A percentile compares a stretch with the other conserved stretches of the same genome.
phyloP scores from a whole-genome alignment of 2,329 filamentous ascomycete genomes.

The Apiospora marii region DNA sequence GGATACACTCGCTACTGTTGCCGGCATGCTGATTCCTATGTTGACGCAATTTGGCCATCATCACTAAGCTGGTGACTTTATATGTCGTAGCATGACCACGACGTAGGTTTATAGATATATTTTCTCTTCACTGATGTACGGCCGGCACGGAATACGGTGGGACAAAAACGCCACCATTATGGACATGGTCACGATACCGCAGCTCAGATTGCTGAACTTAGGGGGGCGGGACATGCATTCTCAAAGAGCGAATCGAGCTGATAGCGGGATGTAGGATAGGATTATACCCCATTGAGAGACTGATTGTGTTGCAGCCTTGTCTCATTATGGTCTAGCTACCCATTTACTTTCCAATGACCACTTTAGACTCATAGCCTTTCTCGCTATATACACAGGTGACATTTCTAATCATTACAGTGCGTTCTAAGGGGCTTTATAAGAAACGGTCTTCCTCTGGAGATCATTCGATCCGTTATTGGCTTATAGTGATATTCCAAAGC shows the following conservation, averaged over 20 bases:
- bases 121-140: neutral
- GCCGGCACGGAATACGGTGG: neutral
- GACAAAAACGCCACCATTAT: neutral
- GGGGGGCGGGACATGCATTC: neutral
- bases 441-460: neutral
- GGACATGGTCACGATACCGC: neutral
- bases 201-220: neutral
- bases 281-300: constrained; percentile 4
- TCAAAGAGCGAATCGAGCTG: neutral
- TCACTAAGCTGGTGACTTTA: constrained; percentile 51
- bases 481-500: neutral
- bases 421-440: neutral
- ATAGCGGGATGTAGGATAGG: constrained; percentile 12
- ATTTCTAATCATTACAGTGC: neutral
- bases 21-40: constrained; percentile 80
- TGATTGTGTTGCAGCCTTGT: neutral
- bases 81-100: constrained; percentile 8
- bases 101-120: neutral
- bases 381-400: neutral
- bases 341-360: neutral
- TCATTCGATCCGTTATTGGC: neutral
- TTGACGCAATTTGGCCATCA: constrained; percentile 82
- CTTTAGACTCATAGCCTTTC: neutral
- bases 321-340: neutral
- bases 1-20: constrained; percentile 74